Evolutionary conservation across 345 rosid species (phyloP).

Genomic region (Syzygium aromaticum): DNA sequence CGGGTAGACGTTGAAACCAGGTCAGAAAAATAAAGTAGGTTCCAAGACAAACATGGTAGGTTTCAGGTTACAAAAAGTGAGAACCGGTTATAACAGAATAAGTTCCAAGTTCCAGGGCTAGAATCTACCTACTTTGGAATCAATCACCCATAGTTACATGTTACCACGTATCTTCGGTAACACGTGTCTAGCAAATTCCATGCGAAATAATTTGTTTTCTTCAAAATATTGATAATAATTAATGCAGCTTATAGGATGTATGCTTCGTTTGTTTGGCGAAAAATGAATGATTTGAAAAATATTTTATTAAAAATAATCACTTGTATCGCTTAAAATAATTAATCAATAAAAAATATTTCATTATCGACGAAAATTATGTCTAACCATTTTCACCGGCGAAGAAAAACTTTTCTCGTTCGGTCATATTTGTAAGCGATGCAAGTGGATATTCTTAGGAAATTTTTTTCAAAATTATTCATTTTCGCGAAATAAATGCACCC

Average conservation of each 20-base stretch:
- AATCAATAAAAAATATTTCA: background rate
- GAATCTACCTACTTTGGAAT: too few relatives aligned
- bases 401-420: too few relatives aligned
- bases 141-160: background rate
- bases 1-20: too few relatives aligned
- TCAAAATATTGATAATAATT: background rate
- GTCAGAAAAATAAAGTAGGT: too few relatives aligned
- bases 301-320: background rate
- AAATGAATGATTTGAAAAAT: background rate
- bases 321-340: rapidly evolving
- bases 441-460: too few relatives aligned
- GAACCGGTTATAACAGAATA: too few relatives aligned
- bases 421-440: too few relatives aligned
- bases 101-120: too few relatives aligned
- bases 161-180: rapidly evolving
- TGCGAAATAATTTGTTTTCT: background rate
- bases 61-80: too few relatives aligned
- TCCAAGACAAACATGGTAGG: too few relatives aligned
- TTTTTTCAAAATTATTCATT: rapidly evolving
- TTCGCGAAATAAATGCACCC: background rate
- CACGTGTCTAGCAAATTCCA: background rate
- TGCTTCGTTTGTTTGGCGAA: background rate
- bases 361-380: background rate
- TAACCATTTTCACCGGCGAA: too few relatives aligned
- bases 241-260: background rate